Conservation (phyloP, 352 stramenopile genomes). For the Blastocystis sp. region DNA sequence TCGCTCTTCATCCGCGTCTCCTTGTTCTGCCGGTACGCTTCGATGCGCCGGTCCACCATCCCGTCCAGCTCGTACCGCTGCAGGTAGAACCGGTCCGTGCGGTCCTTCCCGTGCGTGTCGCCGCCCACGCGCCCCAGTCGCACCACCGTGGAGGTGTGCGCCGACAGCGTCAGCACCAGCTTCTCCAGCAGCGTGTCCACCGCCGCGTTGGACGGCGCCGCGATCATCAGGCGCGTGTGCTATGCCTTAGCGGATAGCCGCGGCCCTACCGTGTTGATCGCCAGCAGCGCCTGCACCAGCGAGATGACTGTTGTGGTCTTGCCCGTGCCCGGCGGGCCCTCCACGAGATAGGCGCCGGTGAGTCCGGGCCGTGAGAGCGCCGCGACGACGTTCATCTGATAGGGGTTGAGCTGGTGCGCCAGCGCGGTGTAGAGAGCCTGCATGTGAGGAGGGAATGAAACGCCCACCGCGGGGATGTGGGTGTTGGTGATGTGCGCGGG, state of each 20-base stretch:
- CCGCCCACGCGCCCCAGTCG: slow-evolving; percentile 35
- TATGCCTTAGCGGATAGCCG: slow-evolving; percentile 82
- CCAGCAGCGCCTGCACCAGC: slow-evolving; percentile 25
- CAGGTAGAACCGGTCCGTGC: slow-evolving; percentile 9
- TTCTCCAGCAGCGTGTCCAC: slow-evolving; percentile 81
- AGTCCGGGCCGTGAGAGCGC: slow-evolving; percentile 39
- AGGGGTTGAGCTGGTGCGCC: slow-evolving; percentile 11
- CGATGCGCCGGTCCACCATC: slow-evolving; percentile 45
- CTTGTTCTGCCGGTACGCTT: background rate
- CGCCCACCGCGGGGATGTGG: background rate
- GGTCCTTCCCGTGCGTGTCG: slow-evolving; percentile 33
- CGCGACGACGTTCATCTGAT: slow-evolving; percentile 43
- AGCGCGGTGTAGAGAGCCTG: slow-evolving; percentile 13
- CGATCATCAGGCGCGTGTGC: slow-evolving; percentile 83
- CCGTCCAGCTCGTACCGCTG: slow-evolving; percentile 34
- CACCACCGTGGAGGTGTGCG: background rate
- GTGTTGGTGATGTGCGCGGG: background rate
- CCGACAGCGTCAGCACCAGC: slow-evolving; percentile 77
- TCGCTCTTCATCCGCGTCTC: background rate
- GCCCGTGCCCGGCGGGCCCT: slow-evolving; percentile 81
- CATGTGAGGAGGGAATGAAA: background rate
- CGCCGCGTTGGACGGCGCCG: slow-evolving; percentile 82
- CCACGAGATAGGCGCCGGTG: slow-evolving; percentile 75
- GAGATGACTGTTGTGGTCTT: slow-evolving; percentile 73
- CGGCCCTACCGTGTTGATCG: slow-evolving; percentile 71